A percentile compares a stretch with the other conserved stretches of the same genome.
These are phyloP conservation scores for Boletus sensibilis DNA, from an alignment of 768 basidiomycete species.

Conservation along the genomic window DNA sequence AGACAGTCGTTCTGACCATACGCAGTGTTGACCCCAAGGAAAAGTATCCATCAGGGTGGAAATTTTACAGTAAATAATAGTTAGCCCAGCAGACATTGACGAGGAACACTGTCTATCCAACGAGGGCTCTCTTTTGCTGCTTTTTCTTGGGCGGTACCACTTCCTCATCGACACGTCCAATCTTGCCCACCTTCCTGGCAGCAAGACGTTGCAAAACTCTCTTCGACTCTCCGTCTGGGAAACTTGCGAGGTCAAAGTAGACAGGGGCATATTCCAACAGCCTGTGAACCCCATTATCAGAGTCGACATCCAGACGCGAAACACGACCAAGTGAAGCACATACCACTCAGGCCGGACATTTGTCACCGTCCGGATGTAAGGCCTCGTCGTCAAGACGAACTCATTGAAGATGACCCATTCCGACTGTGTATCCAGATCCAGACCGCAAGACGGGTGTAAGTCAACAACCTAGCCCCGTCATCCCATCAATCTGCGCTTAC, in stretches of 20 bases:
- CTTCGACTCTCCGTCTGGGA: slow-evolving; percentile 73
- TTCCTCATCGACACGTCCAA: slow-evolving; percentile 12
- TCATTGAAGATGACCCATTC: slow-evolving; percentile 95
- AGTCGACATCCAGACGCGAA: neutral
- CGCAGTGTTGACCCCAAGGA: neutral
- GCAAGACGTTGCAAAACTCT: slow-evolving; percentile 53
- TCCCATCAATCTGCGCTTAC: neutral
- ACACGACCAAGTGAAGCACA: slow-evolving; percentile 18
- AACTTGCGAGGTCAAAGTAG: slow-evolving; percentile 69
- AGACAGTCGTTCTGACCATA: too few relatives aligned
- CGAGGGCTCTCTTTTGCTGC: slow-evolving; percentile 3
- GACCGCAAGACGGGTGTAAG: slow-evolving; percentile 79
- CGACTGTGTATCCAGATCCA: slow-evolving; percentile 82
- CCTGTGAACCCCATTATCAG: slow-evolving; percentile 36
- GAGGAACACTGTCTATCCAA: neutral
- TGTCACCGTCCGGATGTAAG: slow-evolving; percentile 89
- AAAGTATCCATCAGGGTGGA: neutral
- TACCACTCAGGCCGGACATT: slow-evolving; percentile 88
- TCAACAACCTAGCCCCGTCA: slow-evolving; percentile 13
- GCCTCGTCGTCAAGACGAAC: slow-evolving; percentile 87
- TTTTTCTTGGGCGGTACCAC: slow-evolving; percentile 17
- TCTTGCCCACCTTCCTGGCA: slow-evolving; percentile 53
- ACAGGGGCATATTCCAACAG: slow-evolving; percentile 57
- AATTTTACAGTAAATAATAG: slow-evolving; percentile 3
- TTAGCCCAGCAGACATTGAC: neutral